A percentile compares a stretch with the other conserved stretches of the same genome.
Conservation (phyloP, 2,329 filamentous ascomycete species). For the Pseudophaeomoniella oleicola region DNA sequence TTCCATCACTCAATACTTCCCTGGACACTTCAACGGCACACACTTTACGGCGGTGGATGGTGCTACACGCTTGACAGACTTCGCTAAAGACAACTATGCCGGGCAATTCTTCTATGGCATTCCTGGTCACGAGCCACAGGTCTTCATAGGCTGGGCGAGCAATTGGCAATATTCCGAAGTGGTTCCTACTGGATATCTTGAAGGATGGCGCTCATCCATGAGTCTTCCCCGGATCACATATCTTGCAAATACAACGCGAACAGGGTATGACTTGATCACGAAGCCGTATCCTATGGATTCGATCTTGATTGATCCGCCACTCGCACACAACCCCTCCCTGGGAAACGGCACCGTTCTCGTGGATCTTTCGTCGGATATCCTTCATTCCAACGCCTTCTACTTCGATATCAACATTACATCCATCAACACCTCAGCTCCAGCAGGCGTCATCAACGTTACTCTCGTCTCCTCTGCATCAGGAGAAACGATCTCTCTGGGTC, state of each 20-base stretch:
- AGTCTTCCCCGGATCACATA: conserved; percentile 37
- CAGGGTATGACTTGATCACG: conserved; percentile 37
- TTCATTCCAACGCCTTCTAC: conserved; percentile 35
- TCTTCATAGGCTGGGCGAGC: conserved; percentile 42
- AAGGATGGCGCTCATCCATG: conserved; percentile 40
- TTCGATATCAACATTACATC: conserved; percentile 39
- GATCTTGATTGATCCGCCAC: conserved; percentile 25
- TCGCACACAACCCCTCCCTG: conserved; percentile 21
- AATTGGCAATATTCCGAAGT: conserved; percentile 45
- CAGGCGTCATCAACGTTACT: conserved; percentile 35
- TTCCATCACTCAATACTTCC: conserved; percentile 14
- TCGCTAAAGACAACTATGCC: conserved; percentile 25
- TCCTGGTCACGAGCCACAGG: conserved; percentile 22
- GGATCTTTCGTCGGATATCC: conserved; percentile 32
- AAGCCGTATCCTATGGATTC: conserved; percentile 32
- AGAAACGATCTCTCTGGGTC: conserved; percentile 36
- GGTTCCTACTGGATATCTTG: conserved; percentile 37
- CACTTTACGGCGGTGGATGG: conserved; percentile 26
- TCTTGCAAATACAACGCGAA: conserved; percentile 34
- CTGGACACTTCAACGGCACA: conserved; percentile 49
- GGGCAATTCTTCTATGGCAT: conserved; percentile 40
- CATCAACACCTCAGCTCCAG: conserved; percentile 19
- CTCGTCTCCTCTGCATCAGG: conserved; percentile 34
- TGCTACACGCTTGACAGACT: conserved; percentile 14
- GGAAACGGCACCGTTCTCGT: conserved; percentile 34